A percentile compares a stretch with the other conserved stretches of the same genome.
These are phyloP conservation scores for Botrytis aclada DNA, from an alignment of 2,329 filamentous ascomycete species.

Conservation along the genomic window DNA sequence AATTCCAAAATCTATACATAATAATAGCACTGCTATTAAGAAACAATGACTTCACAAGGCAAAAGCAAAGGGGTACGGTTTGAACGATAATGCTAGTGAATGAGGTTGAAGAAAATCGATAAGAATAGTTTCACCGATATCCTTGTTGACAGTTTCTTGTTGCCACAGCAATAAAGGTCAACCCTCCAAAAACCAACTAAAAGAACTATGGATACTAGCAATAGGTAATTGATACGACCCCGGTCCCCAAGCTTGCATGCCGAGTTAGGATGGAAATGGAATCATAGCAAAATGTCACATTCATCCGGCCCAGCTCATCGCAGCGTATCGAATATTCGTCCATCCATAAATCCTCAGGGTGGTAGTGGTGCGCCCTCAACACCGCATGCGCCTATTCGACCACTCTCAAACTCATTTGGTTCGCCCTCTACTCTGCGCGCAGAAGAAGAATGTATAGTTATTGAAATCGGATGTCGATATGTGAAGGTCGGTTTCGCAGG, in stretches of 20 bases:
- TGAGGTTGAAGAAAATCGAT: neutral
- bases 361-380: conserved; percentile 41
- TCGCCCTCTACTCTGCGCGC: conserved; percentile 60
- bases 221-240: conserved; percentile 14
- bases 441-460: conserved; percentile 80
- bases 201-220: neutral
- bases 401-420: conserved; percentile 55
- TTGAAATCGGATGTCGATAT: conserved; percentile 79
- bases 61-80: neutral
- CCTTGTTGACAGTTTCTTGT: conserved; percentile 11
- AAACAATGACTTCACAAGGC: neutral
- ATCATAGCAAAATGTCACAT: conserved; percentile 32
- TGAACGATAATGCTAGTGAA: neutral
- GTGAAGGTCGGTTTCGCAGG: conserved; percentile 84
- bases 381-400: conserved; percentile 57
- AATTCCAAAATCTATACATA: conserved; percentile 14
- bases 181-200: neutral
- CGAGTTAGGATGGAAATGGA: conserved; percentile 18
- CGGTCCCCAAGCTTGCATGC: conserved; percentile 5
- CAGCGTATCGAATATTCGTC: conserved; percentile 56
- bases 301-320: conserved; percentile 50
- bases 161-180: conserved; percentile 8
- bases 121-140: neutral
- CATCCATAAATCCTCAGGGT: conserved; percentile 21
- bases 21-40: conserved; percentile 15